A percentile compares a stretch with the other conserved stretches of the same genome.
These are phyloP conservation scores for Podila epicladia DNA, from an alignment of 192 early-diverging fungal genomes.

Conservation along the genomic window DNA sequence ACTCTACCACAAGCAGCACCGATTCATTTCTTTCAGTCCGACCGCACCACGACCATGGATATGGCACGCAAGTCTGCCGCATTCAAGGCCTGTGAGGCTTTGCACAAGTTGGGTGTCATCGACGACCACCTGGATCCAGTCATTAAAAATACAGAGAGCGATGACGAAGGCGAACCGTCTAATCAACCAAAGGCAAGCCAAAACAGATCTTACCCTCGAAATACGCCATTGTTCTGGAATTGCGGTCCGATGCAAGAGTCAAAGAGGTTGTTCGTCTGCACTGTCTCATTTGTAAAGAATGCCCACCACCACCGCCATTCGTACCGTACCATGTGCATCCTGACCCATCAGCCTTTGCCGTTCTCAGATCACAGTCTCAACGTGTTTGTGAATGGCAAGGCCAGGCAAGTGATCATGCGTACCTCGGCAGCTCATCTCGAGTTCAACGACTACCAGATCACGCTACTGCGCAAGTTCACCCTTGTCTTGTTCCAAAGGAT, in stretches of 20 bases:
- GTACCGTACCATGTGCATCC: constrained; percentile 54
- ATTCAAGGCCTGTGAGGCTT: constrained; percentile 73
- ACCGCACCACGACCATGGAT: constrained; percentile 62
- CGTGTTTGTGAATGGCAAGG: constrained; percentile 43
- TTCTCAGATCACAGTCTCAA: constrained; percentile 20
- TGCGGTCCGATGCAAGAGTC: not conserved
- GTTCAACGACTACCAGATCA: constrained; percentile 48
- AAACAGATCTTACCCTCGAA: constrained; percentile 25
- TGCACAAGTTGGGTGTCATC: constrained; percentile 76
- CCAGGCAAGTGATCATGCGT: constrained; percentile 21
- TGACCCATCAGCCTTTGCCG: constrained; percentile 57
- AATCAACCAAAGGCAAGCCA: constrained; percentile 9
- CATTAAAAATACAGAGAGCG: constrained; percentile 18
- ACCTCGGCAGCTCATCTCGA: constrained; percentile 12
- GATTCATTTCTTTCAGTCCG: constrained; percentile 60
- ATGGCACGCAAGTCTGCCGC: constrained; percentile 77
- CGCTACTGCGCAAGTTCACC: constrained; percentile 63
- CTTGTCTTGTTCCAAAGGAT: constrained; percentile 58
- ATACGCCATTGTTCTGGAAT: constrained; percentile 54
- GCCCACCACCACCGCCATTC: constrained; percentile 17
- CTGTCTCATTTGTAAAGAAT: constrained; percentile 37
- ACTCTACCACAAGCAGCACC: constrained; percentile 72
- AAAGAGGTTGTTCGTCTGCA: constrained; percentile 29
- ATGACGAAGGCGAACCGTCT: constrained; percentile 4
- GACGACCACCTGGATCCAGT: constrained; percentile 78